A percentile compares a stretch with the other conserved stretches of the same genome.
phyloP scores from a whole-genome alignment of 805 yeast genomes.

The Pichia nakasei region DNA sequence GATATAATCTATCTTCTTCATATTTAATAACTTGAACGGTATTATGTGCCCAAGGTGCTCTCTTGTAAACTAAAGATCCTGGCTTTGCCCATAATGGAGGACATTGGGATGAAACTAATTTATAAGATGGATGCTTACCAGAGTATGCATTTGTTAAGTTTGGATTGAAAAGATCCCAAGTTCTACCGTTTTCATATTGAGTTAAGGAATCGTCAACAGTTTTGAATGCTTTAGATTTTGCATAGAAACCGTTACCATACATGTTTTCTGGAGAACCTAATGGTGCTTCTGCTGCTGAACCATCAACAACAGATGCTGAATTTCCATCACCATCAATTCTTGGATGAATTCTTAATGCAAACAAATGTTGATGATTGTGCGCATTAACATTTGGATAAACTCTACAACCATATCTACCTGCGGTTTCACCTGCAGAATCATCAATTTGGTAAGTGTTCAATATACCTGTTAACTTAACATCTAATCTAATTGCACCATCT shows the following conservation, averaged over 20 bases:
- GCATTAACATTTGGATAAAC: constrained; percentile 79
- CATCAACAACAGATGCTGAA: constrained; percentile 64
- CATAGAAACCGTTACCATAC: constrained; percentile 71
- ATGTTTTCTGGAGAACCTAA: constrained; percentile 61
- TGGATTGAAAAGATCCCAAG: constrained; percentile 76
- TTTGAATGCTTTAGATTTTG: constrained; percentile 58
- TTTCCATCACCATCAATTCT: constrained; percentile 74
- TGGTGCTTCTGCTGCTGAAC: constrained; percentile 47
- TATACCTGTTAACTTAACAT: constrained; percentile 74
- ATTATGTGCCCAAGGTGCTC: constrained; percentile 76
- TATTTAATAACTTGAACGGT: constrained; percentile 64
- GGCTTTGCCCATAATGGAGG: constrained; percentile 67
- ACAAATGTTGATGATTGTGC: constrained; percentile 81
- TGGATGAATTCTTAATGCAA: constrained; percentile 70
- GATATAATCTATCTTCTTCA: constrained; percentile 63
- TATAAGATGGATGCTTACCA: constrained; percentile 67
- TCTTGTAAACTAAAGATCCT: constrained; percentile 65
- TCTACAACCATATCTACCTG: constrained; percentile 72
- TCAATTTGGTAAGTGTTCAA: constrained; percentile 62
- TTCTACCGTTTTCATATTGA: constrained; percentile 55
- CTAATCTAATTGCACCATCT: constrained; percentile 76
- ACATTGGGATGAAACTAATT: constrained; percentile 66
- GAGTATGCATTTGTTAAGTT: constrained; percentile 56
- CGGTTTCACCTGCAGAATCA: constrained; percentile 54
- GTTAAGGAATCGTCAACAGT: constrained; percentile 60